Conservation (phyloP, 208 protist genomes). For the Leishmania arabica region DNA sequence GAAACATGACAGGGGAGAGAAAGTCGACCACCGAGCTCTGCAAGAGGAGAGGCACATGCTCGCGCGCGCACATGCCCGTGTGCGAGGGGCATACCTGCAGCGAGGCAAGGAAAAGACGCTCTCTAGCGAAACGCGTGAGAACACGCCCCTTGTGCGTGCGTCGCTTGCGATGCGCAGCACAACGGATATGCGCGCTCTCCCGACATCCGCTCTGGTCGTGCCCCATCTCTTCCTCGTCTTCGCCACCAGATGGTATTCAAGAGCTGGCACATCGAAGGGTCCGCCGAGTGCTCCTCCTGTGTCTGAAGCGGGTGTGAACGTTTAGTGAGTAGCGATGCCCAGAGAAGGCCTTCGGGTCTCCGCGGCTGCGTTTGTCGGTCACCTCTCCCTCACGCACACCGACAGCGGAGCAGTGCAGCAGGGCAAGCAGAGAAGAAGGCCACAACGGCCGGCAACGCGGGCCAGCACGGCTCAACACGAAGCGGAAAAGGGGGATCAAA, state of each 20-base stretch:
- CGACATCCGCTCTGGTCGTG: not conserved
- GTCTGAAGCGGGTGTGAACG: not conserved
- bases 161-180: not conserved
- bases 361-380: not conserved
- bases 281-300: not conserved
- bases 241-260: not conserved
- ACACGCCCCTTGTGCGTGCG: not conserved
- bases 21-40: not conserved
- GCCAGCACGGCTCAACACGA: not conserved
- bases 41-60: not conserved
- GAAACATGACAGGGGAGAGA: not conserved
- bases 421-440: not conserved
- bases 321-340: not conserved
- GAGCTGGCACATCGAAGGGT: no score
- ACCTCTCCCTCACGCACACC: not conserved
- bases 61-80: not conserved
- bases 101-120: not conserved
- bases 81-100: not conserved
- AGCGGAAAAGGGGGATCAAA: conserved; percentile 16
- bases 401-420: not conserved
- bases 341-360: not conserved
- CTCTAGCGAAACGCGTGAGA: not conserved
- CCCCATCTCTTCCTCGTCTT: not conserved
- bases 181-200: not conserved
- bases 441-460: not conserved